Evolutionary conservation across 768 basidiomycete genomes (phyloP), one percentile per base, ranked within the genome.

Genomic region (Trametes punicea): DNA sequence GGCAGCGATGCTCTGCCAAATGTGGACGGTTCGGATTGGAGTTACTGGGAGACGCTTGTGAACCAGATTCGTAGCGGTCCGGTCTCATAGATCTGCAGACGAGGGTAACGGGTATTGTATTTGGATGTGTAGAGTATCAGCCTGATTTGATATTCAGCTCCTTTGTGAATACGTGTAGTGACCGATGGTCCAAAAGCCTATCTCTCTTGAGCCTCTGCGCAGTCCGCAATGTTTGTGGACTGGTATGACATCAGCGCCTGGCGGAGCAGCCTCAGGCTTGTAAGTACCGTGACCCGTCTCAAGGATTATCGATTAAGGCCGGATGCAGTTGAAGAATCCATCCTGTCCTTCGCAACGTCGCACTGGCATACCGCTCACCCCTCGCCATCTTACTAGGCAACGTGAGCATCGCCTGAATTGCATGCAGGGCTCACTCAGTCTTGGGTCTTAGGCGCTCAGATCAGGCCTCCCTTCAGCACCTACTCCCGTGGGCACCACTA

Each of bases 41-140:
- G 73, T 55, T 91, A 90, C 64, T 90, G 89, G 89, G 88, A 91
- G 65, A 82, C 83, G 18, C 68, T 91, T 58, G 84, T 91, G n/a
- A 85, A 72, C 56, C 74, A 74, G 60, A 74, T 78, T 55, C 74
- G 76, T 53, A 70, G 71, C 34, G 72, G 74, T 6, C 67, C 74
- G 20, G 61, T 70, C 34, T 60, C 58, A 21, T 60, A 51, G 53
- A 40, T n/a, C 6, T 21, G 15, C 2, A 15, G 7, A 3, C 6
- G 38, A 16, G 47, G 23, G 25, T 38, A 20, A 36, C 21, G 21
- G 10, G n/a, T n/a, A n/a, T n/a, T n/a, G n/a, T n/a, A n/a, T n/a
- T n/a, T n/a, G n/a, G n/a, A n/a, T n/a, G n/a, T n/a, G n/a, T n/a
- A n/a, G n/a, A n/a, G n/a, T n/a, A n/a, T n/a, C n/a, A n/a, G n/a